Percentiles rank a stretch among this genome's conserved stretches.
Evolutionary conservation across 1,139 yeast species (phyloP).

Genomic region (Tardiomyces blankii): DNA sequence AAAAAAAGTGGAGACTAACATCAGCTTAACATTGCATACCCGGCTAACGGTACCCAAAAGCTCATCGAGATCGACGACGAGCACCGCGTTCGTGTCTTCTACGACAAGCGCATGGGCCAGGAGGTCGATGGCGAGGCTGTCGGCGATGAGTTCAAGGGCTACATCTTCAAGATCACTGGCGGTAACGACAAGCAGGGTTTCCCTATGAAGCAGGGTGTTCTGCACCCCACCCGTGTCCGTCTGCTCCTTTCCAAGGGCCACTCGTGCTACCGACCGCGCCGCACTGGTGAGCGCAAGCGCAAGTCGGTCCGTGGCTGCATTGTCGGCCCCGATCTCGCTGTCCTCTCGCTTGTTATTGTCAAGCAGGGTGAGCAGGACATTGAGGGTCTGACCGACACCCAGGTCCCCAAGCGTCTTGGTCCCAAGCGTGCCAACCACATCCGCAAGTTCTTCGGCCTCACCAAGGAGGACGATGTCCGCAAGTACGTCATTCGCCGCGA

Average conservation of each 20-base stretch:
- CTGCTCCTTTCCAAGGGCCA: slow-evolving; percentile 87
- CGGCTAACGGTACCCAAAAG: slow-evolving; percentile 99
- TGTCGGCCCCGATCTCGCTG: slow-evolving; percentile 96
- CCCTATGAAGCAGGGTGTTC: slow-evolving; percentile 99
- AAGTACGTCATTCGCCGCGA: slow-evolving; percentile 98
- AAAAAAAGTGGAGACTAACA: not conserved
- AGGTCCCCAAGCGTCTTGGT: slow-evolving; percentile 98
- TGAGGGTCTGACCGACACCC: slow-evolving; percentile 89
- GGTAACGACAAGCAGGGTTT: slow-evolving; percentile 99
- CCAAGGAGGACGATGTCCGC: slow-evolving; percentile 94
- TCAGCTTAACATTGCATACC: slow-evolving; percentile 97
- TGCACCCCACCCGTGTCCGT: slow-evolving; percentile 99
- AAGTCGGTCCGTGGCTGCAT: slow-evolving; percentile 99
- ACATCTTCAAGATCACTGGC: slow-evolving; percentile 97
- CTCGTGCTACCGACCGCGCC: slow-evolving; percentile 99
- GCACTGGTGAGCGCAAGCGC: slow-evolving; percentile 99
- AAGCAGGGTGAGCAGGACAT: slow-evolving; percentile 97
- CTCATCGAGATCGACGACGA: slow-evolving; percentile 96
- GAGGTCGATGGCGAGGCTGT: slow-evolving; percentile 98
- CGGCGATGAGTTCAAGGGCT: slow-evolving; percentile 99
- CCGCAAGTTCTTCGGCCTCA: slow-evolving; percentile 97
- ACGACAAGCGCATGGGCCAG: slow-evolving; percentile 99
- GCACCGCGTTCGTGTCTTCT: slow-evolving; percentile 96
- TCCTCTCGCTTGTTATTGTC: slow-evolving; percentile 82
- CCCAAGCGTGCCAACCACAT: slow-evolving; percentile 99